Percentiles rank a stretch among this genome's conserved stretches.
phyloP scores from a whole-genome alignment of 306 rosid species.

The Morella rubra region DNA sequence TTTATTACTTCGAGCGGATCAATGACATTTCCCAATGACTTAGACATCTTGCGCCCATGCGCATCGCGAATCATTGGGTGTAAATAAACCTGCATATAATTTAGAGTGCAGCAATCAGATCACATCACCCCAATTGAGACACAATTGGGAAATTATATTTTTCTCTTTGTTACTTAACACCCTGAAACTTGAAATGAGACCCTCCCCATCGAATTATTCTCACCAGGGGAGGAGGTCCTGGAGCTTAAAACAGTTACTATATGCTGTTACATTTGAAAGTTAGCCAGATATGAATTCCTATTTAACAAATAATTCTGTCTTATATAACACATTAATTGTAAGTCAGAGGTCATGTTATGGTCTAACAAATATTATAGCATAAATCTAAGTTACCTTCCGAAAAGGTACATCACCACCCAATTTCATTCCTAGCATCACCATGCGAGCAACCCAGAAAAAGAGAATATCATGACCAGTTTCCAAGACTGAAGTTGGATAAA shows the following conservation, averaged over 20 bases:
- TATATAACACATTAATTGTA: neutral
- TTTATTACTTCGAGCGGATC: constrained; percentile 93
- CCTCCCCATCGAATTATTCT: too few relatives aligned
- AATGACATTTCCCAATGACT: constrained; percentile 93
- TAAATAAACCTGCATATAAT: constrained; percentile 69
- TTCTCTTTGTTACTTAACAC: neutral
- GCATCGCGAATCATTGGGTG: constrained; percentile 99
- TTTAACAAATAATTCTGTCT: neutral
- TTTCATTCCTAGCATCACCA: constrained; percentile 89
- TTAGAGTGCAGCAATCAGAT: constrained; percentile 16
- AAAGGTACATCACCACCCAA: constrained; percentile 91
- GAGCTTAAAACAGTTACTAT: neutral
- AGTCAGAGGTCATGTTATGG: neutral
- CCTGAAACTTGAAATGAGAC: neutral
- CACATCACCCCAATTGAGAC: neutral
- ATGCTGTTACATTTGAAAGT: neutral
- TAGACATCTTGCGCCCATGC: constrained; percentile 97
- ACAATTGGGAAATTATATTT: too few relatives aligned
- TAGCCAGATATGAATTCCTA: neutral
- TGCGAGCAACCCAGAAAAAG: constrained; percentile 98
- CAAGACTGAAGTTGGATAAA: constrained; percentile 92
- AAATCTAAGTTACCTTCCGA: constrained; percentile 47
- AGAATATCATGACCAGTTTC: constrained; percentile 98
- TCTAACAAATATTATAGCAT: neutral
- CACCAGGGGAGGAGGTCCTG: too few relatives aligned